phyloP scores from a whole-genome alignment of 768 basidiomycete genomes.

The Leccinum variicolor region DNA sequence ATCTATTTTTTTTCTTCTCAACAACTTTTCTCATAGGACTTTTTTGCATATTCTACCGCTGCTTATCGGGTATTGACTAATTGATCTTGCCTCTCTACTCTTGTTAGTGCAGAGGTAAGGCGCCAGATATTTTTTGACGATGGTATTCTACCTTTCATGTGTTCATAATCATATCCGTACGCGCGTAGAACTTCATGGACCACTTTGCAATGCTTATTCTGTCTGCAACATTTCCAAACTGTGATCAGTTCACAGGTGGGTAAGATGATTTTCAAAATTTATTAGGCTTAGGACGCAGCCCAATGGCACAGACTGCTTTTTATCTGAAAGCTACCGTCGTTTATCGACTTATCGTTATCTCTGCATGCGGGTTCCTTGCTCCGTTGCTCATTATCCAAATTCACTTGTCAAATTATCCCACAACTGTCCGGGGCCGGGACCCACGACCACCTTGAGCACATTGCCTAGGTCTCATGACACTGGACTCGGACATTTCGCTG shows the following conservation, averaged over 20 bases:
- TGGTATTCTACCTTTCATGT: slow-evolving; percentile 12
- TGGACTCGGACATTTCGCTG: background rate
- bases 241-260: too few relatives aligned
- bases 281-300: too few relatives aligned
- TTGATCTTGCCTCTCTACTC: background rate
- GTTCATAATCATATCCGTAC: slow-evolving; percentile 12
- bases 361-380: background rate
- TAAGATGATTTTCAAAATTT: too few relatives aligned
- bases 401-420: slow-evolving; percentile 2
- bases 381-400: background rate
- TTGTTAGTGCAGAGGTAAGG: background rate
- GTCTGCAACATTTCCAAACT: background rate
- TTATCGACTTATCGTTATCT: background rate
- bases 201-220: background rate
- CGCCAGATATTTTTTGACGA: slow-evolving; percentile 7
- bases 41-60: slow-evolving; percentile 1
- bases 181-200: slow-evolving; percentile 2
- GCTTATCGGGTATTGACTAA: slow-evolving; percentile 11
- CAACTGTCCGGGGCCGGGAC: background rate
- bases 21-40: background rate
- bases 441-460: slow-evolving; percentile 1
- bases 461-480: background rate
- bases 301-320: background rate
- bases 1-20: background rate
- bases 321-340: background rate